These are phyloP conservation scores for Amphicarpaea edgeworthii DNA, from an alignment of 306 rosid species.

Conservation along the genomic window DNA sequence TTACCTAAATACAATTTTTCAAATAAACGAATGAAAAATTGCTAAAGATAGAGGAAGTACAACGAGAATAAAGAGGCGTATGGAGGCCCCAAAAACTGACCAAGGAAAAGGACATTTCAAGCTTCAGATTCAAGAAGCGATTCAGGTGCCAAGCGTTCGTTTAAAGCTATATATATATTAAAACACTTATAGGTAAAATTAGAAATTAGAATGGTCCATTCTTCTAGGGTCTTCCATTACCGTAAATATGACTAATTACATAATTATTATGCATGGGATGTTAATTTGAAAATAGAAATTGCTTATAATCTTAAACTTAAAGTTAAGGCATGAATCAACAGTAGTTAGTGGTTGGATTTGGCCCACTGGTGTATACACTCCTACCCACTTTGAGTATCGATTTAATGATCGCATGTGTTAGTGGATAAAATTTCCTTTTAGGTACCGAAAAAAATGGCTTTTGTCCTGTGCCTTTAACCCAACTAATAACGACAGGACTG, in stretches of 20 bases:
- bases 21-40: not conserved
- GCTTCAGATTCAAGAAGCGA: slow-evolving; percentile 37
- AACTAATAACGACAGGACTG: slow-evolving; percentile 32
- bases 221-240: slow-evolving; percentile 14
- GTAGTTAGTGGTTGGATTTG: slow-evolving; percentile 41
- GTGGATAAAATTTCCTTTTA: slow-evolving; percentile 40
- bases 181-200: slow-evolving; percentile 5
- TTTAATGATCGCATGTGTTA: slow-evolving; percentile 49
- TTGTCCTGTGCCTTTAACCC: slow-evolving; percentile 42
- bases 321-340: slow-evolving; percentile 36
- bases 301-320: slow-evolving; percentile 23
- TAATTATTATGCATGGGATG: not conserved
- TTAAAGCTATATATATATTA: not conserved
- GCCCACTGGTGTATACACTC: slow-evolving; percentile 32
- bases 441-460: slow-evolving; percentile 50
- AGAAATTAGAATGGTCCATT: slow-evolving; percentile 38
- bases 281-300: slow-evolving; percentile 28
- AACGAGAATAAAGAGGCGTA: slow-evolving; percentile 18
- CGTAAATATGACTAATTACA: not conserved
- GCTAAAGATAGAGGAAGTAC: slow-evolving; percentile 3
- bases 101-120: slow-evolving; percentile 37
- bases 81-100: slow-evolving; percentile 1
- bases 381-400: slow-evolving; percentile 45
- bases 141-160: slow-evolving; percentile 35
- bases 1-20: not conserved